These are phyloP conservation scores for Phaeomoniella chlamydospora DNA, from an alignment of 2,329 filamentous ascomycete species.

Conservation along the genomic window DNA sequence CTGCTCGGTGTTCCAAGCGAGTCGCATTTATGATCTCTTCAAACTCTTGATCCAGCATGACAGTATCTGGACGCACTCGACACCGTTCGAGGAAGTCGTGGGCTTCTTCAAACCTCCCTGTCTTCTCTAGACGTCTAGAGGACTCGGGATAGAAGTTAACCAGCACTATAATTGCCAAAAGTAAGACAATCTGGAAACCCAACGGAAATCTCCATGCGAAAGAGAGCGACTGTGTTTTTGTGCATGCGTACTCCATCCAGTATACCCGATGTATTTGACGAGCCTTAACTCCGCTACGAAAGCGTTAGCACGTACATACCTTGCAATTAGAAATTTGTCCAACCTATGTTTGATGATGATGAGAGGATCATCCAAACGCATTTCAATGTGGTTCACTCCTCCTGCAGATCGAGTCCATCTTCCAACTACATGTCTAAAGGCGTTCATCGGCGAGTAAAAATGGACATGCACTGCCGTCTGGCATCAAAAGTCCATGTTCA, in stretches of 20 bases:
- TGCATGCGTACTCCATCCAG: conserved; percentile 15
- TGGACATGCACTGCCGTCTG: no score
- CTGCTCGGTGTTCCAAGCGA: conserved; percentile 11
- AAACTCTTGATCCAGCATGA: conserved; percentile 11
- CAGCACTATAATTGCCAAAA: conserved; percentile 38
- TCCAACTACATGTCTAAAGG: no score
- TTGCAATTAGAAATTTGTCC: no score
- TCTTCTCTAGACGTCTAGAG: conserved; percentile 18
- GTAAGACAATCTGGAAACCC: conserved; percentile 43
- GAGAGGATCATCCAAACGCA: not conserved
- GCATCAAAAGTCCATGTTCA: no score
- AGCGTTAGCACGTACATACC: not conserved
- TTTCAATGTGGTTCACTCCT: not conserved
- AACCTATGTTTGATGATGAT: not conserved
- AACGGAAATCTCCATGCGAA: conserved; percentile 48
- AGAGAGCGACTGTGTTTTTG: conserved; percentile 14
- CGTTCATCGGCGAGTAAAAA: no score
- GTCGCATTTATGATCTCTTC: conserved; percentile 13
- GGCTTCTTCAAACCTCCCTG: conserved; percentile 10
- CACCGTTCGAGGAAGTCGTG: conserved; percentile 6
- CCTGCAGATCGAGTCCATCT: no score
- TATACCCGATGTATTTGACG: conserved; percentile 10
- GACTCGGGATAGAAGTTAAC: conserved; percentile 33
- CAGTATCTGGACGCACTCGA: conserved; percentile 3
- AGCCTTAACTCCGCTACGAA: not conserved